Conservation (phyloP, 2,329 filamentous ascomycete species). For the Fusarium papillatum region DNA sequence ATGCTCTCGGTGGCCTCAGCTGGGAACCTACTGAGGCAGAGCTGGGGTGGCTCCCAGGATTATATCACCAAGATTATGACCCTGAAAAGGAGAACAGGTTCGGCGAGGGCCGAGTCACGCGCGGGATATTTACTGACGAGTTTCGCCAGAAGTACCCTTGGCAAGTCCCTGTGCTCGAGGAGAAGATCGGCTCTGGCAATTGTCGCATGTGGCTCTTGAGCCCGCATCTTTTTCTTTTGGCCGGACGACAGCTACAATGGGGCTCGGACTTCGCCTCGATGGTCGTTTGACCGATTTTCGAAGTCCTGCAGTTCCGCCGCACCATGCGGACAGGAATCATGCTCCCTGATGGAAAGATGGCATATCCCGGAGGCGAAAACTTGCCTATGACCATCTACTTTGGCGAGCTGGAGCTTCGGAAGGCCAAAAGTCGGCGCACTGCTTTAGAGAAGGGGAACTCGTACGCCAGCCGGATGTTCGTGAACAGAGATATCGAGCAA, state of each 20-base stretch:
- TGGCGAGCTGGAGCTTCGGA: background rate
- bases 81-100: background rate
- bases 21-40: background rate
- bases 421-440: background rate
- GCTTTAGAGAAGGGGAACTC: background rate
- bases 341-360: slow-evolving; percentile 1
- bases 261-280: background rate
- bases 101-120: background rate
- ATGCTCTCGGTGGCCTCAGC: background rate
- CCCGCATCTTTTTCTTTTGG: background rate
- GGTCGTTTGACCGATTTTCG: background rate
- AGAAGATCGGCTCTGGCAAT: too few relatives aligned
- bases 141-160: background rate
- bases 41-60: background rate
- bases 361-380: background rate
- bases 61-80: background rate
- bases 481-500: background rate
- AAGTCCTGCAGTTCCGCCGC: background rate
- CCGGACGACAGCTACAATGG: background rate
- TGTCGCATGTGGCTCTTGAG: background rate
- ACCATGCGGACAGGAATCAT: background rate
- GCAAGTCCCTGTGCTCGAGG: background rate
- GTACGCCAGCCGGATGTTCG: background rate
- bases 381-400: background rate
- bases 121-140: background rate